These are phyloP conservation scores for Annulohypoxylon stygium DNA, from an alignment of 495 filamentous ascomycete genomes.

Conservation along the genomic window DNA sequence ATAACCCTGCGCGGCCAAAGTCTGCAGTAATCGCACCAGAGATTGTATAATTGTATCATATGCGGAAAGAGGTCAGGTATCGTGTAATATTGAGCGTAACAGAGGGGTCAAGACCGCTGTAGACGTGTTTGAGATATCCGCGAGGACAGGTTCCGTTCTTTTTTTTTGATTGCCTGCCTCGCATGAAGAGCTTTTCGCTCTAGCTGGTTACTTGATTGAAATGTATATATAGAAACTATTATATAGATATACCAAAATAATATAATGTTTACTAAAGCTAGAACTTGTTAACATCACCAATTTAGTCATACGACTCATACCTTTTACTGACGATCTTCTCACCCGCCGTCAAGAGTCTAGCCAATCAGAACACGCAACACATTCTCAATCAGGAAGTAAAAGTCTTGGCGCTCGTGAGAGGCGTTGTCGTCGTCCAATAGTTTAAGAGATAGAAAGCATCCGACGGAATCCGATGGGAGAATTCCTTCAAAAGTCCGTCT, in stretches of 20 bases:
- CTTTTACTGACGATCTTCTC: not conserved
- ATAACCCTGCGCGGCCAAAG: not conserved
- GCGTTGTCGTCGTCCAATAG: not conserved
- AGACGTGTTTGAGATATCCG: not conserved
- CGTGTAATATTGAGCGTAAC: not conserved
- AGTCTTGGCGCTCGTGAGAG: constrained; percentile 20
- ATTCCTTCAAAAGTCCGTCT: not conserved
- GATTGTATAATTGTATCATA: not conserved
- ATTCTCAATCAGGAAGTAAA: constrained; percentile 21
- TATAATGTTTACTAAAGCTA: not conserved
- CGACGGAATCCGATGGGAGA: not conserved
- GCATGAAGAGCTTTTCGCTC: not conserved
- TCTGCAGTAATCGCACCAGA: not conserved
- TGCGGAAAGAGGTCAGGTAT: not conserved
- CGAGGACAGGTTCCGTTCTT: constrained; percentile 14
- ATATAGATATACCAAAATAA: not conserved
- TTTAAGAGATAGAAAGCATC: not conserved
- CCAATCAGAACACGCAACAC: constrained; percentile 10
- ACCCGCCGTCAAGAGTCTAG: not conserved
- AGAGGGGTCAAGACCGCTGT: not conserved
- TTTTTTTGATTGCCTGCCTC: not conserved
- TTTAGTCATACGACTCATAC: not conserved
- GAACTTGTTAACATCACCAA: not conserved
- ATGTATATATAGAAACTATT: not conserved
- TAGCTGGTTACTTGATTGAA: not conserved